Evolutionary conservation across 306 rosid genomes (phyloP).

Genomic region (Glycine tomentella): DNA sequence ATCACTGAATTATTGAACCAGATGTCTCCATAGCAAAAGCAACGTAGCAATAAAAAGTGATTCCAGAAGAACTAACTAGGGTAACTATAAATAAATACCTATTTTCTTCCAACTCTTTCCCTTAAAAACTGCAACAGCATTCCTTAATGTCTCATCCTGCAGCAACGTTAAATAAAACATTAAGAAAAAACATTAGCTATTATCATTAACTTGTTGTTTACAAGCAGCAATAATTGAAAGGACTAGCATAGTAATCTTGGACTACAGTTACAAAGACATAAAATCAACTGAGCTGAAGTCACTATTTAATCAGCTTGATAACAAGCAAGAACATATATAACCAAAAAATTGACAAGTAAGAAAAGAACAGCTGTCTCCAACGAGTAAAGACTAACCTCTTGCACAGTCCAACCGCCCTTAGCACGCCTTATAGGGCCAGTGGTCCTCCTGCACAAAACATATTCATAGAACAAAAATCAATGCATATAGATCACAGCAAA

Average conservation of each 20-base stretch:
- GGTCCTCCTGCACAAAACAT: conserved; percentile 70
- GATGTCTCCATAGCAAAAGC: conserved; percentile 24
- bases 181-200: background rate
- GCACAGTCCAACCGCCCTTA: conserved; percentile 97
- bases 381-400: conserved; percentile 72
- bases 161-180: conserved; percentile 40
- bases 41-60: conserved; percentile 35
- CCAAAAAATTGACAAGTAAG: background rate
- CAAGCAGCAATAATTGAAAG: conserved; percentile 5
- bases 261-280: conserved; percentile 18
- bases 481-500: conserved; percentile 24
- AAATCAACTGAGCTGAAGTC: conserved; percentile 36
- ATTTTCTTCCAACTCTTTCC: conserved; percentile 99
- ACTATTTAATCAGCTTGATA: conserved; percentile 44
- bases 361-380: conserved; percentile 25
- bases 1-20: conserved; percentile 26
- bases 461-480: conserved; percentile 32
- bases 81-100: conserved; percentile 63
- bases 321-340: conserved; percentile 38
- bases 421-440: conserved; percentile 98
- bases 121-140: conserved; percentile 84
- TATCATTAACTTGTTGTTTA: too few relatives aligned
- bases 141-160: conserved; percentile 97
- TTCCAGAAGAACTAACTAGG: background rate
- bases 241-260: conserved; percentile 16